phyloP scores from a whole-genome alignment of 148 eudicot genomes.

The Dysphania ambrosioides region DNA sequence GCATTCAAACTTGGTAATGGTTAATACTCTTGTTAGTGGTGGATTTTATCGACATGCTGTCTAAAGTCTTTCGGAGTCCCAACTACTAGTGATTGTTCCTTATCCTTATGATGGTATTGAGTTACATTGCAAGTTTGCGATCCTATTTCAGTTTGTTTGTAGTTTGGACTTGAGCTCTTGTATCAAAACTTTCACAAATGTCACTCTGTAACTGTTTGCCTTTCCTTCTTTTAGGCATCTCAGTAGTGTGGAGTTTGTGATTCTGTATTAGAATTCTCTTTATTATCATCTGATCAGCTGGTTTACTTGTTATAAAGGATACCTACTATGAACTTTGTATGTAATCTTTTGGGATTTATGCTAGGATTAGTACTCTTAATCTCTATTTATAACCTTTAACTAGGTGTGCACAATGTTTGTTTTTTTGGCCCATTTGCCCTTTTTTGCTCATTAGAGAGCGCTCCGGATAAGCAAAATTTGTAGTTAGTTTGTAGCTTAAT shows the following conservation, averaged over 20 bases:
- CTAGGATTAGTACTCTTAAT: neutral
- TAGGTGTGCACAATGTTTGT: no score
- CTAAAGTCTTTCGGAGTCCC: no score
- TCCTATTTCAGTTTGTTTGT: neutral
- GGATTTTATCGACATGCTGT: neutral
- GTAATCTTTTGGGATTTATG: neutral
- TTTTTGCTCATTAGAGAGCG: no score
- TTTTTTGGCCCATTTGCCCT: no score
- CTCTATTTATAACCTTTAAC: no score
- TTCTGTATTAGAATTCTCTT: neutral
- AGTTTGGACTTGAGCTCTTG: neutral
- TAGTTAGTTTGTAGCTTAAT: neutral
- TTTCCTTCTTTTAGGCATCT: neutral
- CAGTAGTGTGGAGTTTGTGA: neutral
- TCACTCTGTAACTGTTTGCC: neutral
- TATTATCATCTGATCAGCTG: neutral
- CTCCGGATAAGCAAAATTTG: no score
- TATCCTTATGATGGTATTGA: neutral
- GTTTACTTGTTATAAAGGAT: neutral
- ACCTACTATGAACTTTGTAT: neutral
- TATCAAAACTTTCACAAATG: neutral
- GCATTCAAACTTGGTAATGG: neutral
- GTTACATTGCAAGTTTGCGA: neutral
- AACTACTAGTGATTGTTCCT: neutral
- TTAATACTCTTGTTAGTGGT: neutral